Conservation (phyloP, 2,329 filamentous ascomycete genomes). For the Calonectria pseudoreteaudii region DNA sequence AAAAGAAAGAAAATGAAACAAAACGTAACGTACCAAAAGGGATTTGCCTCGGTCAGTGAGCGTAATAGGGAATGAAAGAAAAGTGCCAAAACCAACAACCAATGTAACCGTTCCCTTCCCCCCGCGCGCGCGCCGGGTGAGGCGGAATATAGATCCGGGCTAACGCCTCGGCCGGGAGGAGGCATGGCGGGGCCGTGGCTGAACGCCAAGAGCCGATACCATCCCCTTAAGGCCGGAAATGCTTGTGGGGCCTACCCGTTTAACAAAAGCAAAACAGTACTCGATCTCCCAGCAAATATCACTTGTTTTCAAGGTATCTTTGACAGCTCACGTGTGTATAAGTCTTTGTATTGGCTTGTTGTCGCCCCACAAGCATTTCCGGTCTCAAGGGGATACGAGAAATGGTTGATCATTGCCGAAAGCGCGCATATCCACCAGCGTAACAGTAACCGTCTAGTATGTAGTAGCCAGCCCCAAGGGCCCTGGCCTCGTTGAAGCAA, state of each 20-base stretch:
- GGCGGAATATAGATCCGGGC: constrained; percentile 4
- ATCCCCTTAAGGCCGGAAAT: no score
- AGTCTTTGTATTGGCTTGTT: no score
- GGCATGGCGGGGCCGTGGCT: neutral
- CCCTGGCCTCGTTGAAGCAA: neutral
- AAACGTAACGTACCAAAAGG: neutral
- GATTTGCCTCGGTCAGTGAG: neutral
- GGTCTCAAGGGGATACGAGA: no score
- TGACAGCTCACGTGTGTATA: no score
- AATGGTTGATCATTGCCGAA: neutral
- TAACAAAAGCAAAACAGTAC: no score
- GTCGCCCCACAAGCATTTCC: no score
- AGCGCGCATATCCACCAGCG: neutral
- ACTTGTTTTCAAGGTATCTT: no score
- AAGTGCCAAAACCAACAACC: neutral
- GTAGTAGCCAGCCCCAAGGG: neutral
- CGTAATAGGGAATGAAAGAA: no score
- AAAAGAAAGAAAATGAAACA: neutral
- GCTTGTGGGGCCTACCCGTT: no score
- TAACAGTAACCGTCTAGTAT: no score
- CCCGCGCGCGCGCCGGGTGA: neutral
- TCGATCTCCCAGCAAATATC: no score
- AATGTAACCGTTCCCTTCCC: neutral
- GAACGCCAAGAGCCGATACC: neutral
- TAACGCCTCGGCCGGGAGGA: no score